Evolutionary conservation across 768 basidiomycete genomes (phyloP).

Genomic region (Amanita inopinata): DNA sequence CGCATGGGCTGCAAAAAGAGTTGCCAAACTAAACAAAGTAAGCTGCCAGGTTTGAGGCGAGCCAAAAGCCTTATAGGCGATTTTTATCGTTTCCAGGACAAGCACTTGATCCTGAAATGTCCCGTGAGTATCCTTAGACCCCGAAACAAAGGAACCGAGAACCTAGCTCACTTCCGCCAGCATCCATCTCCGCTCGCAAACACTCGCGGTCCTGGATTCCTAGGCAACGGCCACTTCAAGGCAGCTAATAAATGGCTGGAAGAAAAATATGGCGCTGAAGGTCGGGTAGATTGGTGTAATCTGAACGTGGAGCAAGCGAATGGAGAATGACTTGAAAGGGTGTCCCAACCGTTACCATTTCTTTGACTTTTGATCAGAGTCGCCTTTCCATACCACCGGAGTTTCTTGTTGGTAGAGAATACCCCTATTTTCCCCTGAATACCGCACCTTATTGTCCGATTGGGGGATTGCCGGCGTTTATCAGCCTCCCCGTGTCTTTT

Average conservation of each 20-base stretch:
- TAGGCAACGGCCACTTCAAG: conserved; percentile 85
- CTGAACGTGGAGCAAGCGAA: conserved; percentile 14
- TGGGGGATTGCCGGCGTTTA: conserved; percentile 1
- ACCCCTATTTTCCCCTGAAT: conserved; percentile 6
- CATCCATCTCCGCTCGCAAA: conserved; percentile 84
- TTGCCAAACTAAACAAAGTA: conserved; percentile 68
- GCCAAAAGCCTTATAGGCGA: background rate
- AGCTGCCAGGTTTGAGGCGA: conserved; percentile 12
- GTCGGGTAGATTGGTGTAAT: conserved; percentile 64
- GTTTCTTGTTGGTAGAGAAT: too few species aligned
- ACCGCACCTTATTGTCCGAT: conserved; percentile 2
- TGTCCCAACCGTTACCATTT: too few species aligned
- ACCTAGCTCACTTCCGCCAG: conserved; percentile 23
- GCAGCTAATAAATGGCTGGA: conserved; percentile 83
- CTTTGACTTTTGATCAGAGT: too few species aligned
- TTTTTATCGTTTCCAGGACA: conserved; percentile 34
- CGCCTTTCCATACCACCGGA: too few species aligned
- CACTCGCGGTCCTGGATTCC: conserved; percentile 50
- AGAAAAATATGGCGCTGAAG: conserved; percentile 63
- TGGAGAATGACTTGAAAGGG: too few species aligned
- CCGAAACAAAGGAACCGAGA: conserved; percentile 7
- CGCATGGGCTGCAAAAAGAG: conserved; percentile 74
- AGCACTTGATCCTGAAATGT: conserved; percentile 72
- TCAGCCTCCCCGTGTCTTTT: conserved; percentile 3
- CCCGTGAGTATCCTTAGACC: conserved; percentile 39